Evolutionary conservation across 176 grass and related monocot species (phyloP), one percentile per base, ranked within the genome.

Genomic region (Carex pumila): DNA sequence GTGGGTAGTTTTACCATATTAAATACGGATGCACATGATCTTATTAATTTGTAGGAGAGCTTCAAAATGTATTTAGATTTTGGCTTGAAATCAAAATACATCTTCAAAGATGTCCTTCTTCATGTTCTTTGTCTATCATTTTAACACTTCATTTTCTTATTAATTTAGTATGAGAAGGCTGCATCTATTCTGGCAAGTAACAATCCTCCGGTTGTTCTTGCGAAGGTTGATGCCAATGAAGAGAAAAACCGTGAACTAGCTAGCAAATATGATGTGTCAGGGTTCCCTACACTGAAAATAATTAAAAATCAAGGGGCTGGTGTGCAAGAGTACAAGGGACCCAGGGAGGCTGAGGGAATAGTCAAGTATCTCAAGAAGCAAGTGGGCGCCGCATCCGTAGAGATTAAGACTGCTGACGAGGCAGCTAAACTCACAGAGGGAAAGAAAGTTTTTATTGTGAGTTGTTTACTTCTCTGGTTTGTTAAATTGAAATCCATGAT

Each of bases 261-360:
- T 1, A 66, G 89, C 39, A 90, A 93, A 67, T 95, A 89, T 1
- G 96, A 90, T 53, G 15, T 99, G 74, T 85, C 90, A 65, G 96
- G 96, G 52, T 99, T 99, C 83, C 96, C 96, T 3, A 99, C 96
- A 58, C 82, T 99, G 6, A 99, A 99, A 88, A 99, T 99, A 64
- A 85, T 99, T 71, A 93, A 91, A 89, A 95, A 92, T 71, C 57
- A 90, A 34, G 96, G 96, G 5, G 87, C 88, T 65, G 88, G 55
- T 83, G 83, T 93, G 21, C 89, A 92, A 86, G 96, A 99, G 2
- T 99, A 95, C 85, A 99, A 99, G 86, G 96, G 96, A 34, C 93
- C 93, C 1, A 85, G 96, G 79, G 91, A 99, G 66, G 83, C 96
- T 65, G 96, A 99, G 37, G 96, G 93, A 12, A 99, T 99, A 59